A percentile compares a stretch with the other conserved stretches of the same genome.
These are phyloP conservation scores for Sequoiadendron giganteum DNA, from an alignment of 75 land plant genomes.

Conservation along the genomic window DNA sequence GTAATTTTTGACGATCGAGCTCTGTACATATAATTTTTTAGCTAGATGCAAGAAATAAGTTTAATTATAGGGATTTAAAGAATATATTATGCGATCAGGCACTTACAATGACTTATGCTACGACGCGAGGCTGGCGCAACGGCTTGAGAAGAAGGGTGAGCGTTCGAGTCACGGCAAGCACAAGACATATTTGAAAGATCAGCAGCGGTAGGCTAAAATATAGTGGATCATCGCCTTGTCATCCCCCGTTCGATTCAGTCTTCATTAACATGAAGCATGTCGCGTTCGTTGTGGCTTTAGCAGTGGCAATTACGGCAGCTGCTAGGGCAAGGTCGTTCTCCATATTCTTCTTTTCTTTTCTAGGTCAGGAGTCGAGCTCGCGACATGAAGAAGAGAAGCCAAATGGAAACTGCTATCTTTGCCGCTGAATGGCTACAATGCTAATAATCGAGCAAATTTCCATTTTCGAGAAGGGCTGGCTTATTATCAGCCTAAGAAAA, in stretches of 20 bases:
- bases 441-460: no score
- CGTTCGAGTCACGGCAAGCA: conserved; percentile 32
- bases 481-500: no score
- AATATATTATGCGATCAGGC: neutral
- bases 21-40: no score
- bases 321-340: neutral
- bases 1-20: no score
- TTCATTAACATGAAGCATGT: conserved; percentile 26
- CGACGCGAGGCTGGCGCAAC: conserved; percentile 35
- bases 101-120: conserved; percentile 52
- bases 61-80: no score
- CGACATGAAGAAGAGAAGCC: neutral
- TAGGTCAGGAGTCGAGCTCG: neutral
- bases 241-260: no score
- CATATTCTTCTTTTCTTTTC: neutral
- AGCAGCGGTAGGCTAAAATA: conserved; percentile 40
- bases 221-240: no score
- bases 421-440: neutral
- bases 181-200: conserved; percentile 31
- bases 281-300: no score
- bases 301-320: neutral
- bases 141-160: conserved; percentile 31
- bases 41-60: no score
- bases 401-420: neutral
- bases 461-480: no score